These are phyloP conservation scores for Monosporascus ibericus DNA, from an alignment of 2,329 filamentous ascomycete species.

Conservation along the genomic window DNA sequence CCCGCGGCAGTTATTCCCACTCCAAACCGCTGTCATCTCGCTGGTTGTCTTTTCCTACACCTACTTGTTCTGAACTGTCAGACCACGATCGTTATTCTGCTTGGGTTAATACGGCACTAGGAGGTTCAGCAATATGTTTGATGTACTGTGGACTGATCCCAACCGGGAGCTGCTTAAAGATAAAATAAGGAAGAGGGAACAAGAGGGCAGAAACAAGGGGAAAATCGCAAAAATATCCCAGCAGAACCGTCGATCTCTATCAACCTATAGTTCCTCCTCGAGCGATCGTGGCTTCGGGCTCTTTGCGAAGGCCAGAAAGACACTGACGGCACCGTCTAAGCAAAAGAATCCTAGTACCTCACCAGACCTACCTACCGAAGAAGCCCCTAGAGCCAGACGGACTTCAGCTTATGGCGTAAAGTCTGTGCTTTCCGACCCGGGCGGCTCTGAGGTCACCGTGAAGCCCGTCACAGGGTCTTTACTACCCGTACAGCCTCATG, in stretches of 20 bases:
- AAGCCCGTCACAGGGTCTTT: constrained; percentile 12
- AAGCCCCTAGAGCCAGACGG: constrained; percentile 10
- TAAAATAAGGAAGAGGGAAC: constrained; percentile 42
- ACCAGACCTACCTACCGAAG: constrained; percentile 1
- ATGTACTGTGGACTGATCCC: constrained; percentile 53
- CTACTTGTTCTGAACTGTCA: not conserved
- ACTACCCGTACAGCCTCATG: constrained; percentile 12
- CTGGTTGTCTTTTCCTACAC: no score
- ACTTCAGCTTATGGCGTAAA: constrained; percentile 19
- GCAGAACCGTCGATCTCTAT: constrained; percentile 29
- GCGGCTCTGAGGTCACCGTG: constrained; percentile 12
- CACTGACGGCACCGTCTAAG: constrained; percentile 17
- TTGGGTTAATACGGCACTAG: not conserved
- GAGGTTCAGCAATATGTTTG: constrained; percentile 41
- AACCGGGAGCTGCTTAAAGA: constrained; percentile 48
- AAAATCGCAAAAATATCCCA: constrained; percentile 26
- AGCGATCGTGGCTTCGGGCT: constrained; percentile 35
- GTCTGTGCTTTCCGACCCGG: constrained; percentile 15
- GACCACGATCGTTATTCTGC: not conserved
- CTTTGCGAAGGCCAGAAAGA: constrained; percentile 35
- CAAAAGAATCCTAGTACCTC: constrained; percentile 5
- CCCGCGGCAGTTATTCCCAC: no score
- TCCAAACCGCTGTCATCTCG: no score
- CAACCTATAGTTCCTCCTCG: constrained; percentile 38
- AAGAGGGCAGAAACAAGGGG: constrained; percentile 26